Evolutionary conservation across 2,329 filamentous ascomycete genomes (phyloP).

Genomic region (Canariomyces notabilis): DNA sequence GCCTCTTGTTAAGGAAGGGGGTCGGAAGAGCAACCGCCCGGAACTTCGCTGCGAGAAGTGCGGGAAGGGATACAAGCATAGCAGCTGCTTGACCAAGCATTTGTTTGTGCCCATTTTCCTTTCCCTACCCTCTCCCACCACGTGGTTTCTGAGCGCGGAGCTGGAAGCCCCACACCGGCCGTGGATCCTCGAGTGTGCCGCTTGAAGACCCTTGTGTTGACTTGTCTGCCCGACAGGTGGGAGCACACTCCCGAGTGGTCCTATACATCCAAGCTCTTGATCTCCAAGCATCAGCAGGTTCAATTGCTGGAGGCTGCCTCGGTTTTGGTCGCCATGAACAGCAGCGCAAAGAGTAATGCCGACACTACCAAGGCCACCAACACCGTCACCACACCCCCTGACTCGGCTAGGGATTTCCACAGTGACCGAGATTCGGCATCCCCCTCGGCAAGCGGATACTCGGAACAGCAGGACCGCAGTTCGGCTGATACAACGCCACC

Average conservation of each 20-base stretch:
- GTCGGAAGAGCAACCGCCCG: conserved; percentile 71
- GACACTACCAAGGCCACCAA: neutral
- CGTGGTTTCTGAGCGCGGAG: conserved; percentile 30
- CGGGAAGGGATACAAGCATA: conserved; percentile 99
- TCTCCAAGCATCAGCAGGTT: conserved; percentile 99
- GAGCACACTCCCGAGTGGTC: conserved; percentile 99
- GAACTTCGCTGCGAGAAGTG: conserved; percentile 96
- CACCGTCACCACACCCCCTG: conserved; percentile 55
- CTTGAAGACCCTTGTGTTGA: conserved; percentile 33
- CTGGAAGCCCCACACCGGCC: conserved; percentile 14
- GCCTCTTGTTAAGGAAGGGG: conserved; percentile 66
- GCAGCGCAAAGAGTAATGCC: conserved; percentile 31
- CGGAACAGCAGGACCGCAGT: conserved; percentile 73
- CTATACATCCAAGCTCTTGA: conserved; percentile 92
- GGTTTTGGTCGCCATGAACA: conserved; percentile 90
- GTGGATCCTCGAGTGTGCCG: conserved; percentile 13
- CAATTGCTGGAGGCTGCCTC: conserved; percentile 94
- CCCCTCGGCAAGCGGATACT: conserved; percentile 74
- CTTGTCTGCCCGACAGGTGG: conserved; percentile 65
- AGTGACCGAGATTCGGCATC: conserved; percentile 81
- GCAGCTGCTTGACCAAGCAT: conserved; percentile 99
- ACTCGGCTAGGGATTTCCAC: conserved; percentile 61
- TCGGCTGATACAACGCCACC: conserved; percentile 92
- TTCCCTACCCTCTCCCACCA: conserved; percentile 42
- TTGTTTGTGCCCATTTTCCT: conserved; percentile 72